Conservation (phyloP, 108 stramenopile species). For the Cyclostephanos invisitatus region DNA sequence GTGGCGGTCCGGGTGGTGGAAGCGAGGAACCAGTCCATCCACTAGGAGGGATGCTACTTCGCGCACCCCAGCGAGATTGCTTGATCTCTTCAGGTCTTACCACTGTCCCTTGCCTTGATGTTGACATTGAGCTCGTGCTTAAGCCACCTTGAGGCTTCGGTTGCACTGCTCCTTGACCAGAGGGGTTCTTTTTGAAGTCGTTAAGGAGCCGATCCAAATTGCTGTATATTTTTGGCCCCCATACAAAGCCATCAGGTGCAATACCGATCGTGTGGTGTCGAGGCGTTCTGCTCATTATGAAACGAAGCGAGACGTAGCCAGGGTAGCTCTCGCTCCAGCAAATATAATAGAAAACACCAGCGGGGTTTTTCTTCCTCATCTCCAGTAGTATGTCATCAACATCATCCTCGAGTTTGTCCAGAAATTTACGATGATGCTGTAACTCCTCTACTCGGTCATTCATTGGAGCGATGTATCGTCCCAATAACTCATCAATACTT, state of each 20-base stretch:
- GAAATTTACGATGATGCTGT: constrained; percentile 78
- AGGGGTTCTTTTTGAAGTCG: constrained; percentile 87
- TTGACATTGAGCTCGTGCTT: constrained; percentile 17
- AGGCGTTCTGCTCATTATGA: constrained; percentile 63
- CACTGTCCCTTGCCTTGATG: constrained; percentile 3
- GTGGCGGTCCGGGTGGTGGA: constrained; percentile 48
- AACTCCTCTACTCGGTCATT: constrained; percentile 87
- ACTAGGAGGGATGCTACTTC: constrained; percentile 23
- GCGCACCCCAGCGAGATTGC: constrained; percentile 45
- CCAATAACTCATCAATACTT: constrained; percentile 88
- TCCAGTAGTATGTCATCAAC: constrained; percentile 68
- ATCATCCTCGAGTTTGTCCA: constrained; percentile 76
- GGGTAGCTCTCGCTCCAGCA: constrained; percentile 89
- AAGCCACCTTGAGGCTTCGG: constrained; percentile 16
- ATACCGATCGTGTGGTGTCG: constrained; percentile 79
- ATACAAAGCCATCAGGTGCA: constrained; percentile 78
- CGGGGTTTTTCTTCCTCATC: constrained; percentile 63
- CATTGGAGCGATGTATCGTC: constrained; percentile 85
- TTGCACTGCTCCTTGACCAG: constrained; percentile 40
- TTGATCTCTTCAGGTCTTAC: constrained; percentile 21
- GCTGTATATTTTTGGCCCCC: constrained; percentile 59
- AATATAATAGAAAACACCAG: constrained; percentile 67
- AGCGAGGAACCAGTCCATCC: constrained; percentile 21
- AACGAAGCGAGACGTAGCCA: constrained; percentile 79
- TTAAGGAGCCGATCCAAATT: constrained; percentile 75